Evolutionary conservation across 305 asterid species (phyloP), one percentile per base, ranked within the genome.

Genomic region (Petunia hybrid): DNA sequence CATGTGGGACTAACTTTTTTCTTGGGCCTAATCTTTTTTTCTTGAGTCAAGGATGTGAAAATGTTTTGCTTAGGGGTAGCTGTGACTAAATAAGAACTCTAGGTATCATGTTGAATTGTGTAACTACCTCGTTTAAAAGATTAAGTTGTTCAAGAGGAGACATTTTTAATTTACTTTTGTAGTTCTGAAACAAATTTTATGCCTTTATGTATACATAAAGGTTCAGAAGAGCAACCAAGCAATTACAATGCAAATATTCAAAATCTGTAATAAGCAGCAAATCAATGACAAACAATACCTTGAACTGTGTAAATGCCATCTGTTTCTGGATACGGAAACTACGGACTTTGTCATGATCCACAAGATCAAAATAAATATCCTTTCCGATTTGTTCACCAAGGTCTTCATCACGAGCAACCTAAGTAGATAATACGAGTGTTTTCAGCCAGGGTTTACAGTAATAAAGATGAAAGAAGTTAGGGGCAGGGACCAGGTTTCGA

Each of bases 361-460:
- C 95, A 62, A 94, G 92, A 87, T 92, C 98, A 87, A 94, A 94
- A 86, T 92, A 87, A 83, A 91, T 86, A 3, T 90, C 93, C 82
- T 76, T 89, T 65, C 97, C 98, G 85, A 94, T 90, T 86, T 94
- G 98, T 69, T 87, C 90, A 57, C 78, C 83, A 55, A 94, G 85
- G 83, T 94, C 98, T 79, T 84, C 92, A 82, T 92, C 97, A 31
- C 95, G 94, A 77, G 97, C 96, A 83, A 94, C 96, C 98, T 94
- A 75, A 38, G 84, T 74, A 74, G 36, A 53, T 53, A 76, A 81
- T 51, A 82, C 31, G 68, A 80, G 62, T n/a, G 35, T 70, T 81
- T 81, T 10, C 48, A 53, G 57, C 16, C 80, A 61, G 69, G 39
- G 77, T 82, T 59, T 45, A 65, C 78, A 35, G 61, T 22, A 66